These are phyloP conservation scores for Dactylellina sp. DNA, from an alignment of 2,329 filamentous ascomycete genomes.

Conservation along the genomic window DNA sequence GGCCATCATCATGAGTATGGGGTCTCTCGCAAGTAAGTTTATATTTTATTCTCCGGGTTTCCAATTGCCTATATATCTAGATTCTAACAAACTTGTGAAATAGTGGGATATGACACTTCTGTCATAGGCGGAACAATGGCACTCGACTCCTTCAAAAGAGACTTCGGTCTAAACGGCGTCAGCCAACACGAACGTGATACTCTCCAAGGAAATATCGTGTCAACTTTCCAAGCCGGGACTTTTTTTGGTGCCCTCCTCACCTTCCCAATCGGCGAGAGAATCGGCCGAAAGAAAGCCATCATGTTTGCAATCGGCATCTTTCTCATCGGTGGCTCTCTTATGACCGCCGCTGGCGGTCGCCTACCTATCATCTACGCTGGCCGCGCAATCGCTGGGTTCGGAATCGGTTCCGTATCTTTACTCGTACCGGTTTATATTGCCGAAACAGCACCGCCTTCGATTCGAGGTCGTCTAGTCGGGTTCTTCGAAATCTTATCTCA, in stretches of 20 bases:
- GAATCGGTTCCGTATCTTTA: conserved; percentile 73
- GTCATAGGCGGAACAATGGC: conserved; percentile 83
- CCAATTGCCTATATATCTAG: neutral
- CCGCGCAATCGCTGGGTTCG: conserved; percentile 73
- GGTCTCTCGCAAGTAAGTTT: conserved; percentile 45
- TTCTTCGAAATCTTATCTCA: conserved; percentile 77
- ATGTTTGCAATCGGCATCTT: conserved; percentile 66
- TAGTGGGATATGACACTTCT: conserved; percentile 70
- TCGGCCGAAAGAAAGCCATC: conserved; percentile 67
- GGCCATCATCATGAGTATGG: conserved; percentile 45
- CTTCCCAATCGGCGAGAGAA: conserved; percentile 67
- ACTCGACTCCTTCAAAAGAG: conserved; percentile 75
- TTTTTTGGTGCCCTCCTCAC: conserved; percentile 65
- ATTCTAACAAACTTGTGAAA: neutral
- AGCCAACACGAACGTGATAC: conserved; percentile 60
- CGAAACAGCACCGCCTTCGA: conserved; percentile 72
- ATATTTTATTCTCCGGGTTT: no score
- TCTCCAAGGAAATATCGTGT: conserved; percentile 66
- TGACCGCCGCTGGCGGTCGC: conserved; percentile 60
- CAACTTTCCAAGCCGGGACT: conserved; percentile 64
- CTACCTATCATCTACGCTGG: conserved; percentile 70
- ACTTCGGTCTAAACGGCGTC: conserved; percentile 71
- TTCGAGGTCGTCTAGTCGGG: conserved; percentile 74
- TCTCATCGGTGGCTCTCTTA: conserved; percentile 64
- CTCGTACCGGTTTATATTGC: conserved; percentile 74